Percentiles rank a stretch among this genome's conserved stretches.
Evolutionary conservation across 768 basidiomycete species (phyloP).

Genomic region (Fomitopsis pulvina): DNA sequence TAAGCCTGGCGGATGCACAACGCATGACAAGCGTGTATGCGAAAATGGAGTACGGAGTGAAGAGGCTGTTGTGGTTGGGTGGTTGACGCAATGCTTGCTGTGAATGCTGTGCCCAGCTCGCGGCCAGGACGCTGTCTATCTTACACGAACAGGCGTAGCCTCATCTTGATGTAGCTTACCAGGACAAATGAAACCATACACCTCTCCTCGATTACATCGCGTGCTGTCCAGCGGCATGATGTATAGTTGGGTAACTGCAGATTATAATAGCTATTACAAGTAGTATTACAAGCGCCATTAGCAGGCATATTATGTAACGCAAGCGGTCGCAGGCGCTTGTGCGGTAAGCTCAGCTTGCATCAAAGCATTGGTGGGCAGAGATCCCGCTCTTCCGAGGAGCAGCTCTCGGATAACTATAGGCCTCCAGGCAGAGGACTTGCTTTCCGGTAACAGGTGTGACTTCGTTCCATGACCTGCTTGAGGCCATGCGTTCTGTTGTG

Average conservation of each 20-base stretch:
- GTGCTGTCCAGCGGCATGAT: neutral
- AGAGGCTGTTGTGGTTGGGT: conserved; percentile 84
- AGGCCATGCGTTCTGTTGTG: neutral
- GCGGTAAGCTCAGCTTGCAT: neutral
- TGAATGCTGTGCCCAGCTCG: too few species aligned
- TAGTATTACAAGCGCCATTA: too few species aligned
- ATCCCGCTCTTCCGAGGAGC: neutral
- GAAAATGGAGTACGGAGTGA: conserved; percentile 92
- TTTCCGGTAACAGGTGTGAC: neutral
- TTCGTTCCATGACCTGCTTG: neutral
- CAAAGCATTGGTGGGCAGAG: neutral
- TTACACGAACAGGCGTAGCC: too few species aligned
- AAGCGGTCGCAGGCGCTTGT: neutral
- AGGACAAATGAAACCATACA: neutral
- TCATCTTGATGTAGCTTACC: neutral
- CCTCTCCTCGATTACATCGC: neutral
- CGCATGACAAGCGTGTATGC: conserved; percentile 81
- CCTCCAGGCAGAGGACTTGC: neutral
- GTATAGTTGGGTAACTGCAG: too few species aligned
- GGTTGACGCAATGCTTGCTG: conserved; percentile 30
- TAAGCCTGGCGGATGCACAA: conserved; percentile 76
- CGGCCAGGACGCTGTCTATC: too few species aligned
- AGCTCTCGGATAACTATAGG: neutral
- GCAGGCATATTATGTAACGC: too few species aligned
- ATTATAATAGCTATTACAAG: too few species aligned